Evolutionary conservation across 495 filamentous ascomycete species (phyloP).

Genomic region (Ramalina intermedia): DNA sequence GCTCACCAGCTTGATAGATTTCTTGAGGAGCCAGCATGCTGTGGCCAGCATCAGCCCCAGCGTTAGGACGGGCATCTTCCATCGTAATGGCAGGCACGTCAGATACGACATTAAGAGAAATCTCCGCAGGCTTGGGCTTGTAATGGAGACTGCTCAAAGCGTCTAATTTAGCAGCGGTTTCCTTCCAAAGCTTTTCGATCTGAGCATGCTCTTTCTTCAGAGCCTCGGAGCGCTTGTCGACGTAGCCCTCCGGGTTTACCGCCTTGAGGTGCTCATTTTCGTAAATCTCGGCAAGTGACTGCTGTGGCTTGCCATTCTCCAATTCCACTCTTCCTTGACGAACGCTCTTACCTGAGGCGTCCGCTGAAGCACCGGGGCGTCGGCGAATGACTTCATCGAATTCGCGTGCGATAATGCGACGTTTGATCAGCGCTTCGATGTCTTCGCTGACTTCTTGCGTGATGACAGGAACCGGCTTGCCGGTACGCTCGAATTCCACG

Average conservation of each 20-base stretch:
- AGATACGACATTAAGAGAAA: conserved; percentile 66
- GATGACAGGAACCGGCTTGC: conserved; percentile 87
- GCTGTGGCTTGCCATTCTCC: conserved; percentile 72
- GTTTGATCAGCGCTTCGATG: conserved; percentile 89
- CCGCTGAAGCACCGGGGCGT: conserved; percentile 53
- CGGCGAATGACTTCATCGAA: conserved; percentile 87
- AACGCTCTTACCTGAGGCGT: conserved; percentile 31
- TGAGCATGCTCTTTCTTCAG: conserved; percentile 70
- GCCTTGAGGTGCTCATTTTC: conserved; percentile 78
- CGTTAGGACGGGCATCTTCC: conserved; percentile 87
- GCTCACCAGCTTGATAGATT: conserved; percentile 68
- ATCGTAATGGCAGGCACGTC: conserved; percentile 83
- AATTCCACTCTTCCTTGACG: conserved; percentile 62
- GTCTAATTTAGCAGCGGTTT: conserved; percentile 68
- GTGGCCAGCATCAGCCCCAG: conserved; percentile 52
- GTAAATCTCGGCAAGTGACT: conserved; percentile 83
- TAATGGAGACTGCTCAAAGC: conserved; percentile 89
- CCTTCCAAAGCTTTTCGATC: conserved; percentile 70
- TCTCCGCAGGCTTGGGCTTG: conserved; percentile 69
- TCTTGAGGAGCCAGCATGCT: conserved; percentile 87
- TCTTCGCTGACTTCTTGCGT: conserved; percentile 86
- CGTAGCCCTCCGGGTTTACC: conserved; percentile 62
- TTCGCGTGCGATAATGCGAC: conserved; percentile 76
- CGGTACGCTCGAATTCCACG: conserved; percentile 88
- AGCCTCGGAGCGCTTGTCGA: conserved; percentile 70